Evolutionary conservation across 108 stramenopile genomes (phyloP), one percentile per base, ranked within the genome.

Genomic region (Aureococcus anophagefferens): DNA sequence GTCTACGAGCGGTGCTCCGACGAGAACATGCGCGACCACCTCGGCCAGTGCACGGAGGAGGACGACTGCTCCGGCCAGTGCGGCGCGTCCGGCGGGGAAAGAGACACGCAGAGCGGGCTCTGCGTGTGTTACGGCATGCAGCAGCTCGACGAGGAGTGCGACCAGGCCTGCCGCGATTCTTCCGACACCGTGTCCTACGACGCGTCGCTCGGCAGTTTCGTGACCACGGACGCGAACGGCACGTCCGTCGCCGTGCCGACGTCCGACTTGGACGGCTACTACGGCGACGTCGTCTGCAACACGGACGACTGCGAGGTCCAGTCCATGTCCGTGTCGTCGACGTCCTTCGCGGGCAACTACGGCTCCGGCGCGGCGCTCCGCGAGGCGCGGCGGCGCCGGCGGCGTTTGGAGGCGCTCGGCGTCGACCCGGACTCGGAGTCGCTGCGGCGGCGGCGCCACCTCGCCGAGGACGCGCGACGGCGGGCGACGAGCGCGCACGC

Each of bases 61-160:
- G 75, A 74, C 65, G 77, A 70, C 78, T 85, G 84, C 59, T 28
- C 51, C 4, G 5, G 4, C 36, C 71, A 65, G 67, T 77, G 76
- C 64, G 66, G 45, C 5, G 4, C 33, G 31, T 65, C 17, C 37
- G 35, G 40, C 17, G 76, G 76, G 18, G 21, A n/a, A 4, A 72
- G 32, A 32, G 68, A 68, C 21, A 37, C 15, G 5, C 15, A 62
- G 33, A 70, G 72, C 31, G 86, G 86, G n/a, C 29, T 85, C 32
- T 87, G 86, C 75, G 79, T 82, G 63, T 87, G 86, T 67, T 64
- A 71, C 40, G 81, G 66, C 33, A 11, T 65, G 16, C 65, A 65
- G 35, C 68, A 68, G 35, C 76, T 87, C 29, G 81, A 82, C 17
- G 69, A 45, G 25, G 64, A 72, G 5, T 87, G 86, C 59, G 81